Percentiles rank a stretch among this genome's conserved stretches.
Evolutionary conservation across 2,329 filamentous ascomycete species (phyloP).

Genomic region (Aspergillus uvarum): DNA sequence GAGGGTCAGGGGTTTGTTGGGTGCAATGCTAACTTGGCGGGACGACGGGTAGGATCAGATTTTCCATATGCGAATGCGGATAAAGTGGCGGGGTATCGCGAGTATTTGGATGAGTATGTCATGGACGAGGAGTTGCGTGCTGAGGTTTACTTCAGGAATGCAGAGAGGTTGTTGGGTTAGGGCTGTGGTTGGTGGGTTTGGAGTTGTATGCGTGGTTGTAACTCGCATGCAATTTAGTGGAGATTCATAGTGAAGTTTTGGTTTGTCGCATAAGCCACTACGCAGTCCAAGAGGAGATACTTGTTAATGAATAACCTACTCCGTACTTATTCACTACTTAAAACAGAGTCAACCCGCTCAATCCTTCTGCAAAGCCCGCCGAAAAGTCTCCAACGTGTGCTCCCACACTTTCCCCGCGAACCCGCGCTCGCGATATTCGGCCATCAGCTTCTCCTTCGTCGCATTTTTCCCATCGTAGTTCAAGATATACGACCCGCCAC

Average conservation of each 20-base stretch:
- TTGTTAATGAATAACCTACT: not conserved
- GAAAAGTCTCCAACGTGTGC: conserved; percentile 29
- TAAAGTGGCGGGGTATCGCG: conserved; percentile 5
- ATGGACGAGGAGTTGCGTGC: conserved; percentile 2
- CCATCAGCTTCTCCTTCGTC: conserved; percentile 24
- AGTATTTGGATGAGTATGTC: not conserved
- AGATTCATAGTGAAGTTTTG: no score
- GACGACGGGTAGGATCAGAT: not conserved
- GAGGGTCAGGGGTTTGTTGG: fast-evolving
- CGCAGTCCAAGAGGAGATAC: not conserved
- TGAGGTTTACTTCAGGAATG: conserved; percentile 2
- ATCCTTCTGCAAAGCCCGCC: conserved; percentile 12
- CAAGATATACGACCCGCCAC: conserved; percentile 31
- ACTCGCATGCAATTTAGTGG: no score
- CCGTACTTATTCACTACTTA: not conserved
- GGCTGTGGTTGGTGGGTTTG: no score
- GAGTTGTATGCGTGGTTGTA: no score
- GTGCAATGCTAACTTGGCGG: not conserved
- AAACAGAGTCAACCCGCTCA: not conserved
- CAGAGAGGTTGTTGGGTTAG: not conserved
- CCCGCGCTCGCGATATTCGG: conserved; percentile 27
- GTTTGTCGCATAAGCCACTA: no score
- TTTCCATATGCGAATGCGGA: conserved; percentile 2
- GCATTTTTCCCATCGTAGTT: conserved; percentile 25
- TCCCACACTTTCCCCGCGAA: conserved; percentile 33